Base-by-base conservation (phyloP, 2,329 filamentous ascomycete species). In the Colletotrichum sp. region DNA sequence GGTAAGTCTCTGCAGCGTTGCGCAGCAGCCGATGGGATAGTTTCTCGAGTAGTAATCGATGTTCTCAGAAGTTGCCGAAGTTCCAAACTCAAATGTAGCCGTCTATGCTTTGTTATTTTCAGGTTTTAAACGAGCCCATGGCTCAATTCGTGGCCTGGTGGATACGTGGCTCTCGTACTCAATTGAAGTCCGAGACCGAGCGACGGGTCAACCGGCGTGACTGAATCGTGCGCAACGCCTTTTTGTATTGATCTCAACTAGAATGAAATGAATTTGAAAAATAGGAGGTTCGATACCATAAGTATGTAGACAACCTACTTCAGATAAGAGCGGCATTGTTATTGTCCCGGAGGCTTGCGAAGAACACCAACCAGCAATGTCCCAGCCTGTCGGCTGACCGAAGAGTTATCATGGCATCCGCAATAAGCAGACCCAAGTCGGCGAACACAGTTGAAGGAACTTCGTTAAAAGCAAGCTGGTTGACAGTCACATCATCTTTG, bases 231-330 rank as follows among this genome's bases (percentile, higher is more conserved):
- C 44, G 44, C 44, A 2, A 52, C 44, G 6, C 0, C 44, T 0
- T 2, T 48, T 1, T 2, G 39, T 48, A 48, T 1, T 52, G 1
- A 52, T 22, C 1, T 1, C n/a, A 52, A 22, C 44, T 1, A 52
- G 44, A 52, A 22, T 2, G 0, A 13, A 22, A 22, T 22, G 0
- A 1, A 22, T 4, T 1, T 2, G 19, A 48, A 2, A 22, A 2
- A 0, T 0, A 13, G 19, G 1, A 12, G 1, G 6, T 4, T n/a
- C 0, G 44, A 48, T 48, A 4, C 0, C 11, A 48, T 48, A 48
- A 48, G 39, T 48, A 48, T 48, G 39, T n/a, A n/a, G 19, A 19
- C 8, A 19, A 6, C 16, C 16, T 44, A 44, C 36, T n/a, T 13
- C 32, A 34, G 12, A 34, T 34, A 1, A 0, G 32, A 13, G 32